Percentiles rank a stretch among this genome's conserved stretches.
These are phyloP conservation scores for Cutaneotrichosporon sp. DNA, from an alignment of 1,284 basidiomycete species.

Conservation along the genomic window DNA sequence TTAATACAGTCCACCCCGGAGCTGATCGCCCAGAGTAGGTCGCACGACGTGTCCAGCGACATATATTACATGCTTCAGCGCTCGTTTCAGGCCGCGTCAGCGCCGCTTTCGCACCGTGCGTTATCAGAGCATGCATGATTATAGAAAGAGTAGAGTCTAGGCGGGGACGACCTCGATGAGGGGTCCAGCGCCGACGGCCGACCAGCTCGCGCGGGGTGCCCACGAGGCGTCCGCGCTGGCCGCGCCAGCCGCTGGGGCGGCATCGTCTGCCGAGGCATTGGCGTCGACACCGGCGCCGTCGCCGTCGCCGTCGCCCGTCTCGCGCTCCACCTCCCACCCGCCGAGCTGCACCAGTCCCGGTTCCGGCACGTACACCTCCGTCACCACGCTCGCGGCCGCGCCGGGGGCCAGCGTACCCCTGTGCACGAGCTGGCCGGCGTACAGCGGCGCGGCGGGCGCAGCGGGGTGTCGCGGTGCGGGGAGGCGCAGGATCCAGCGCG, in stretches of 20 bases:
- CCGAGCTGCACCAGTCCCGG: constrained; percentile 24
- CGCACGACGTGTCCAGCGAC: no score
- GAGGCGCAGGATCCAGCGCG: constrained; percentile 31
- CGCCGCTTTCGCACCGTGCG: no score
- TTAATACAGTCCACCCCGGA: no score
- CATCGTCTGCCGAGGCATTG: neutral
- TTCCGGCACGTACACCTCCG: constrained; percentile 25
- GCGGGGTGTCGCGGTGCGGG: constrained; percentile 10
- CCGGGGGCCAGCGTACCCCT: constrained; percentile 27
- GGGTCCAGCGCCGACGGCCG: neutral
- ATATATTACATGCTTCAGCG: no score
- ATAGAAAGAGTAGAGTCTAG: neutral
- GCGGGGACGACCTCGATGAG: constrained; percentile 4
- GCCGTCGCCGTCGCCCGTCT: constrained; percentile 9
- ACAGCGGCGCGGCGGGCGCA: constrained; percentile 7
- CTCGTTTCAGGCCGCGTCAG: no score
- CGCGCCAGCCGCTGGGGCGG: neutral
- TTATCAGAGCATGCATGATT: no score
- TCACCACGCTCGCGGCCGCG: constrained; percentile 6
- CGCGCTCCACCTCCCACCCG: constrained; percentile 28
- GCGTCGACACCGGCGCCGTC: neutral
- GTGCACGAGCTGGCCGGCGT: constrained; percentile 22
- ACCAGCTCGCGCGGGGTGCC: constrained; percentile 4
- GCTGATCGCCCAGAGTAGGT: no score
- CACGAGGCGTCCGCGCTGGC: neutral